Conservation (phyloP, 495 filamentous ascomycete genomes). For the Trichocladium antarcticum region DNA sequence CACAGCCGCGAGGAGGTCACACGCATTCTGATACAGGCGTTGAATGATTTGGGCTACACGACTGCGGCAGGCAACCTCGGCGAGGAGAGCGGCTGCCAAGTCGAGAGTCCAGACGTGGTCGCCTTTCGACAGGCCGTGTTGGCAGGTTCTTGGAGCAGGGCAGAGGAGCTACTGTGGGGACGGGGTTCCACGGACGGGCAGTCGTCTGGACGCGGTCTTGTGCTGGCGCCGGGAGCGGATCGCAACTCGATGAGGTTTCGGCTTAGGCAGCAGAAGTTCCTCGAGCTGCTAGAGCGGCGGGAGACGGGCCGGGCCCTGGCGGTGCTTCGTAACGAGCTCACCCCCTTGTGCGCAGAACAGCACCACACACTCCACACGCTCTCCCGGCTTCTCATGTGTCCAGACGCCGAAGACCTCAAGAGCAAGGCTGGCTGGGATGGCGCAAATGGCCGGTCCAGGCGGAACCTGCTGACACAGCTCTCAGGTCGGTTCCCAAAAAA, state of each 20-base stretch:
- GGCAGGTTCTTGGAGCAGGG: slow-evolving; percentile 70
- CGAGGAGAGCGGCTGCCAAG: slow-evolving; percentile 74
- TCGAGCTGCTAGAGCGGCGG: slow-evolving; percentile 73
- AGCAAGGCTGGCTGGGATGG: slow-evolving; percentile 83
- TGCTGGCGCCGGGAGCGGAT: slow-evolving; percentile 37
- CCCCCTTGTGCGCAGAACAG: slow-evolving; percentile 72
- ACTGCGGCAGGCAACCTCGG: slow-evolving; percentile 60
- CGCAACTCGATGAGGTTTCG: slow-evolving; percentile 50
- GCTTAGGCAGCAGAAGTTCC: slow-evolving; percentile 85
- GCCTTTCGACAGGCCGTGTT: slow-evolving; percentile 74
- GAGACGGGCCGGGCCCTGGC: slow-evolving; percentile 62
- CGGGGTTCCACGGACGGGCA: slow-evolving; percentile 37
- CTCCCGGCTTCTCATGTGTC: slow-evolving; percentile 85
- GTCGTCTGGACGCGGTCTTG: slow-evolving; percentile 34
- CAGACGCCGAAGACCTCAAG: slow-evolving; percentile 64
- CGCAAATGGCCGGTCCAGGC: slow-evolving; percentile 64
- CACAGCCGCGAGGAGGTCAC: slow-evolving; percentile 93
- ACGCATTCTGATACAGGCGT: slow-evolving; percentile 79
- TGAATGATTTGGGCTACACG: slow-evolving; percentile 78
- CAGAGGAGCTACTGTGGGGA: slow-evolving; percentile 69
- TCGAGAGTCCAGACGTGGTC: slow-evolving; percentile 77
- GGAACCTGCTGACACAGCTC: slow-evolving; percentile 63
- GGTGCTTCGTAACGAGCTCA: slow-evolving; percentile 78
- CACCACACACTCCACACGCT: slow-evolving; percentile 61
- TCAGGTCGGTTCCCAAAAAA: slow-evolving; percentile 58